These are phyloP conservation scores for Sporisorium reilianum DNA, from an alignment of 1,284 basidiomycete species.

Conservation along the genomic window DNA sequence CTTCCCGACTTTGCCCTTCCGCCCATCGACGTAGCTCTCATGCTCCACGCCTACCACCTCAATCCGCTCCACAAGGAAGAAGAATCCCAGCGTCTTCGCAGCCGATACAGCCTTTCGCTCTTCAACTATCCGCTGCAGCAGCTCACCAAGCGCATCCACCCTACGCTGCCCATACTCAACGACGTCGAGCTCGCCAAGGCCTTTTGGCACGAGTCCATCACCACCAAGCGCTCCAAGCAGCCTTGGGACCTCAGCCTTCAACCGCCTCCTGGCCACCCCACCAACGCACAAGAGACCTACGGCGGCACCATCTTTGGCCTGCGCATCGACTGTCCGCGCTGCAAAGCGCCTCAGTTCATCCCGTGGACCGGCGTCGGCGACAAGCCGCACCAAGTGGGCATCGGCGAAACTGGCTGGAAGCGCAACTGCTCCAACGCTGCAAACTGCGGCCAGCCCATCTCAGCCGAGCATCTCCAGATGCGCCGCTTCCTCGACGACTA, in stretches of 20 bases:
- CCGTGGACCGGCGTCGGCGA: slow-evolving; percentile 46
- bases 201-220: slow-evolving; percentile 23
- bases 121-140: slow-evolving; percentile 41
- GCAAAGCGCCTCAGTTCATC: slow-evolving; percentile 23
- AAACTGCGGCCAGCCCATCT: slow-evolving; percentile 20
- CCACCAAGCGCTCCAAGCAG: slow-evolving; percentile 31
- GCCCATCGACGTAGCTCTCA: slow-evolving; percentile 55
- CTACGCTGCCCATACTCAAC: slow-evolving; percentile 37
- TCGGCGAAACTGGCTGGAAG: slow-evolving; percentile 41
- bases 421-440: slow-evolving; percentile 14
- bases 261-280: slow-evolving; percentile 37
- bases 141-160: slow-evolving; percentile 32
- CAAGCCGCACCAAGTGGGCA: slow-evolving; percentile 25
- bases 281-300: slow-evolving; percentile 33
- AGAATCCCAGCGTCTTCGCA: slow-evolving; percentile 33
- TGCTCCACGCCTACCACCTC: slow-evolving; percentile 56
- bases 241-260: slow-evolving; percentile 43
- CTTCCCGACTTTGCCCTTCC: slow-evolving; percentile 47
- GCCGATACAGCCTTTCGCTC: slow-evolving; percentile 14
- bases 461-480: slow-evolving; percentile 42
- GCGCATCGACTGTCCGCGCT: slow-evolving; percentile 36
- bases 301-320: slow-evolving; percentile 47
- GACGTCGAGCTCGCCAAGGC: slow-evolving; percentile 26
- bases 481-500: slow-evolving; percentile 43
- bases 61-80: slow-evolving; percentile 41